These are phyloP conservation scores for Vaccinium vitisidaea DNA, from an alignment of 148 eudicot genomes.

Conservation along the genomic window DNA sequence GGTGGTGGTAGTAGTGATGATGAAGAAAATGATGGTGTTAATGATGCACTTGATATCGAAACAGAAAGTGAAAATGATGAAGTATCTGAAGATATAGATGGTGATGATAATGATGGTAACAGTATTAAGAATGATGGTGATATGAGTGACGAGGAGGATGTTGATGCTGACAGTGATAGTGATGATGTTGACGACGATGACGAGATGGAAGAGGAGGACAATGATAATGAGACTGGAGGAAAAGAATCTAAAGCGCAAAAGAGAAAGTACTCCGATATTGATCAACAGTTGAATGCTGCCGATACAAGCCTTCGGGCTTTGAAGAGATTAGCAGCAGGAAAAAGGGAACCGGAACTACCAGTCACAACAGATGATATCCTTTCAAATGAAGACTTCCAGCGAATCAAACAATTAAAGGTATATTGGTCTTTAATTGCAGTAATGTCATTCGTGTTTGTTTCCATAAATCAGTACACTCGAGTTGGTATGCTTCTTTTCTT, in stretches of 20 bases:
- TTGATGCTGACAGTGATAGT: slow-evolving; percentile 1
- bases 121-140: slow-evolving; percentile 17
- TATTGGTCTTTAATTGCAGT: slow-evolving; percentile 15
- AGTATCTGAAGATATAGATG: slow-evolving; percentile 16
- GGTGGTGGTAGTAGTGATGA: slow-evolving; percentile 16
- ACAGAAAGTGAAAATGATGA: slow-evolving; percentile 27
- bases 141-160: slow-evolving; percentile 17
- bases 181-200: slow-evolving; percentile 16
- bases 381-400: slow-evolving; percentile 85
- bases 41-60: background rate
- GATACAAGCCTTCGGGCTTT: slow-evolving; percentile 77
- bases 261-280: slow-evolving; percentile 77
- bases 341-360: slow-evolving; percentile 24
- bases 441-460: slow-evolving; percentile 1
- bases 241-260: slow-evolving; percentile 37
- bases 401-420: slow-evolving; percentile 80
- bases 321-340: slow-evolving; percentile 68
- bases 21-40: slow-evolving; percentile 22
- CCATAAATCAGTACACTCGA: background rate
- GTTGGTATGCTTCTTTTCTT: background rate
- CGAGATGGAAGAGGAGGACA: slow-evolving; percentile 32
- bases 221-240: slow-evolving; percentile 15
- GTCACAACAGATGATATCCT: slow-evolving; percentile 65
- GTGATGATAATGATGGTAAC: slow-evolving; percentile 10
- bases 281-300: slow-evolving; percentile 63